phyloP scores from a whole-genome alignment of 176 grass and related monocot species.

The Poa pratensis region DNA sequence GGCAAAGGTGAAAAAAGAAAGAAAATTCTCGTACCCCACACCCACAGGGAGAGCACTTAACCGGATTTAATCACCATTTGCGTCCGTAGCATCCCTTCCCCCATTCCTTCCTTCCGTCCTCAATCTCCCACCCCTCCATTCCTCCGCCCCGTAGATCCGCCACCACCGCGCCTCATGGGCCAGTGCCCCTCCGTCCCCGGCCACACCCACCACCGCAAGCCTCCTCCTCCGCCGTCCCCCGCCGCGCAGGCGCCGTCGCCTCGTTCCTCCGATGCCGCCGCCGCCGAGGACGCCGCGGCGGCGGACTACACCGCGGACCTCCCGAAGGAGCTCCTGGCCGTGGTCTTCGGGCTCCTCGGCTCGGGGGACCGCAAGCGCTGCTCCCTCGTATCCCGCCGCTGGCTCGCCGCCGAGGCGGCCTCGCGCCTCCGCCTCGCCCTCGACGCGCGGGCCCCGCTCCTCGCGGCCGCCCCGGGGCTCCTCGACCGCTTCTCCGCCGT shows the following conservation, averaged over 20 bases:
- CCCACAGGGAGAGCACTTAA: slow-evolving; percentile 28
- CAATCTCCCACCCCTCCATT: not conserved
- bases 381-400: slow-evolving; percentile 73
- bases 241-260: not conserved
- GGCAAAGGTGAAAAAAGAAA: not conserved
- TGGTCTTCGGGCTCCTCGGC: slow-evolving; percentile 57
- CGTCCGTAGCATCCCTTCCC: slow-evolving; percentile 45
- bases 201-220: slow-evolving; percentile 23
- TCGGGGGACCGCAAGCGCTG: slow-evolving; percentile 77
- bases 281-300: not conserved
- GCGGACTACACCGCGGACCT: slow-evolving; percentile 64
- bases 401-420: slow-evolving; percentile 59
- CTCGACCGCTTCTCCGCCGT: slow-evolving; percentile 64
- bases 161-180: slow-evolving; percentile 36
- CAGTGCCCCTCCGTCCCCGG: slow-evolving; percentile 51
- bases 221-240: not conserved
- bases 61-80: slow-evolving; percentile 33
- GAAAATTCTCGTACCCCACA: not conserved
- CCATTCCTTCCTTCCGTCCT: not conserved
- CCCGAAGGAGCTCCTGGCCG: slow-evolving; percentile 70
- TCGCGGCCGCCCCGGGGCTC: slow-evolving; percentile 38
- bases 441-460: slow-evolving; percentile 55
- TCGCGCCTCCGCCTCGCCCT: slow-evolving; percentile 68
- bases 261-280: not conserved
- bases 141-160: slow-evolving; percentile 42